phyloP scores from a whole-genome alignment of 2,329 filamentous ascomycete genomes.

The Amauroascus verrucosus region DNA sequence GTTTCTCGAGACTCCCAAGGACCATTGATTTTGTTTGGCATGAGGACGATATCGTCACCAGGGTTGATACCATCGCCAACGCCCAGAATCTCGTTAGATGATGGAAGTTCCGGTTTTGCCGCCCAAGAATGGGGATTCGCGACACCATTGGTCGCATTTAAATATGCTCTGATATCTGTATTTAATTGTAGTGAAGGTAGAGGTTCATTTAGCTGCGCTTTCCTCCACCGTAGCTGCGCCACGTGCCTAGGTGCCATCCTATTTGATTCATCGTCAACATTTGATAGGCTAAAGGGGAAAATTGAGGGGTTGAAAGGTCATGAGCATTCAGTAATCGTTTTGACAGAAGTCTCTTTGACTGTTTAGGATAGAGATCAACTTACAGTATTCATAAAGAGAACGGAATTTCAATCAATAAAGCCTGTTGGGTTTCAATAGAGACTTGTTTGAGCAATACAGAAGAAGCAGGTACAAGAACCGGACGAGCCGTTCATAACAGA shows the following conservation, averaged over 20 bases:
- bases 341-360: too few relatives aligned
- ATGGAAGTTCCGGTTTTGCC: conserved; percentile 32
- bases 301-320: too few relatives aligned
- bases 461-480: too few relatives aligned
- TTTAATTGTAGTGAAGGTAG: conserved; percentile 17
- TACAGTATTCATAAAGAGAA: too few relatives aligned
- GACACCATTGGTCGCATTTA: conserved; percentile 17
- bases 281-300: not conserved
- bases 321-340: too few relatives aligned
- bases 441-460: too few relatives aligned
- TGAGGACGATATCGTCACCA: conserved; percentile 29
- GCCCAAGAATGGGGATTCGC: conserved; percentile 24
- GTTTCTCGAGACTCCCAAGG: conserved; percentile 49
- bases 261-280: not conserved
- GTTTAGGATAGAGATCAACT: too few relatives aligned
- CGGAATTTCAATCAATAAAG: too few relatives aligned
- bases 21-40: conserved; percentile 45
- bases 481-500: too few relatives aligned
- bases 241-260: conserved; percentile 4
- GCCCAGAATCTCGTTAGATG: conserved; percentile 31
- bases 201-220: not conserved
- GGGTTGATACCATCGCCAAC: conserved; percentile 16
- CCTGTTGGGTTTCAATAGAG: too few relatives aligned
- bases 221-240: not conserved
- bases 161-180: conserved; percentile 25